Percentiles rank a stretch among this genome's conserved stretches.
Conservation (phyloP, 306 rosid genomes). For the Psophocarpus tetragonolobus region DNA sequence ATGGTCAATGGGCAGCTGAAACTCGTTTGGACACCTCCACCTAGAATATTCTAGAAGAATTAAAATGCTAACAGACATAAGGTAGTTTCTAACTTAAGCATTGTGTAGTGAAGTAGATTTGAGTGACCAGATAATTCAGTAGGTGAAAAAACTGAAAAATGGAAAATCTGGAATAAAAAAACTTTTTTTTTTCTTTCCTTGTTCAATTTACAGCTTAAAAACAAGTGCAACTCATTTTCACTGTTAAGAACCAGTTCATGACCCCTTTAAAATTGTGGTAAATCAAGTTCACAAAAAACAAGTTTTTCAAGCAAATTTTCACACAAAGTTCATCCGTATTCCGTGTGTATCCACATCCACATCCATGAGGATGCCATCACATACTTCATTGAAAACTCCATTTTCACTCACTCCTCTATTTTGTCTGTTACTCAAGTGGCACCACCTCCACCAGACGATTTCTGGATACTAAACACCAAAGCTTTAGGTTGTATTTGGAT, state of each 20-base stretch:
- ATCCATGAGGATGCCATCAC: not conserved
- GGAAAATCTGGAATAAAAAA: no score
- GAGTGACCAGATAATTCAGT: no score
- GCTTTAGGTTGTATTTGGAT: no score
- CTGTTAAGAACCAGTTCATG: not conserved
- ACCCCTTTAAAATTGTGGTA: not conserved
- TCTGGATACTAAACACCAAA: not conserved
- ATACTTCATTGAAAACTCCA: not conserved
- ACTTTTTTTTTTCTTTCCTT: not conserved
- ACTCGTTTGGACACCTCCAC: not conserved
- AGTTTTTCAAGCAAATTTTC: not conserved
- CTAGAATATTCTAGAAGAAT: not conserved
- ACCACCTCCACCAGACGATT: not conserved
- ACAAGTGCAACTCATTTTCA: not conserved
- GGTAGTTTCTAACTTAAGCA: not conserved
- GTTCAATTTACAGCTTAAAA: not conserved
- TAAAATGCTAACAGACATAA: slow-evolving; percentile 7
- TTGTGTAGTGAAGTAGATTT: not conserved
- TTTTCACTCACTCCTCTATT: not conserved
- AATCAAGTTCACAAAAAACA: not conserved
- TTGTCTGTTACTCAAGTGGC: not conserved
- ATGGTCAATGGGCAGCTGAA: not conserved
- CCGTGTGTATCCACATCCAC: not conserved
- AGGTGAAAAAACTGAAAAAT: no score
- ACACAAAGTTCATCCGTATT: not conserved